Base-by-base conservation (phyloP, 2,329 filamentous ascomycete genomes). In the Cytospora schulzeri region DNA sequence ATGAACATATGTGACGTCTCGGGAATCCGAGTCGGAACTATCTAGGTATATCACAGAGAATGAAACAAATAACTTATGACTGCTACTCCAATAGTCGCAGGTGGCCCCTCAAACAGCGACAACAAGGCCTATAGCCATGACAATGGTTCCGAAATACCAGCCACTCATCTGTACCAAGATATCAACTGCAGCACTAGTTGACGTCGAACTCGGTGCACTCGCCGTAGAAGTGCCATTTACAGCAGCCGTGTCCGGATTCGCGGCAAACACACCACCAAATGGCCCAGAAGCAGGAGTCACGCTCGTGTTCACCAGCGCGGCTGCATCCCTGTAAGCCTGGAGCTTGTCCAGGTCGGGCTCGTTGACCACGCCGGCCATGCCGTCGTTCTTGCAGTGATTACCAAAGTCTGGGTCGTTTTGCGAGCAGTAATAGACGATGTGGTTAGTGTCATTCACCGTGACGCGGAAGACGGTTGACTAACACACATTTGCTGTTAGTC, bases 291-390 rank as follows among this genome's bases (percentile, higher is more conserved):
- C 60, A 12, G 60, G 60, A 6, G 56, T 58, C 14, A 55, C 38
- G 12, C 55, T 62, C 12, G 22, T 57, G 9, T 60, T 19, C 19
- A 63, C 56, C 9, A 29, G 22, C 15, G 41, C 50, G n/a, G 54
- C 64, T 7, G 55, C 50, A 11, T 63, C 35, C 38, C 78, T 78
- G 35, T 70, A 70, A 4, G 56, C 45, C 7, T 65, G 57, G 0
- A 70, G 51, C n/a, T 14, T 56, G 33, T 35, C 55, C 14, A 62
- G n/a, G 9, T 63, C 41, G 2, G 78, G 74, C 38, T 65, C 59
- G 68, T 82, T 82, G 68, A 82, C 75, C 52, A 79, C 77, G 38
- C 78, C 79, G 57, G 77, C 76, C 80, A 82, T 81, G 64, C 79
- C 79, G 29, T 60, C 67, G 8, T 31, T 57, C 65, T 79, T 76